These are phyloP conservation scores for Fusarium anguioides DNA, from an alignment of 2,329 filamentous ascomycete species.

Conservation along the genomic window DNA sequence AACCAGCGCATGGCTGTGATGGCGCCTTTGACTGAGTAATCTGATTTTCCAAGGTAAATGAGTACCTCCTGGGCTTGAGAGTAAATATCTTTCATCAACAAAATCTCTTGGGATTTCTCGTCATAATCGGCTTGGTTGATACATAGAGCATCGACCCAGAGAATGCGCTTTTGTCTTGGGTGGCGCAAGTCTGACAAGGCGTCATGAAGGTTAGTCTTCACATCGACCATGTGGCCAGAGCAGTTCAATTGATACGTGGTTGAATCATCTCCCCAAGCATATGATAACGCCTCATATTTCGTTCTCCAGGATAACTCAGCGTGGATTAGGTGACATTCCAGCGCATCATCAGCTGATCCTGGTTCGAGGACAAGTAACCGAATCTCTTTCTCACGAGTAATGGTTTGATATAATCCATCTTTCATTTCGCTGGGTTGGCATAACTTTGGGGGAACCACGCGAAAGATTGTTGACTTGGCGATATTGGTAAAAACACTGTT, in stretches of 20 bases:
- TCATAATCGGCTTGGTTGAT: fast-evolving
- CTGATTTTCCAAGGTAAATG: neutral
- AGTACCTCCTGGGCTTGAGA: fast-evolving
- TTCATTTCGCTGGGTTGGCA: fast-evolving
- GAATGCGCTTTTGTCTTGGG: fast-evolving
- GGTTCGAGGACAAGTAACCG: neutral
- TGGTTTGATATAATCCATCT: fast-evolving
- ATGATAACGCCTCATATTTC: neutral
- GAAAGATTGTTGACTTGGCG: neutral
- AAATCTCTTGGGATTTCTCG: fast-evolving
- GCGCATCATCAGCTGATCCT: fast-evolving
- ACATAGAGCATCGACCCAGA: fast-evolving
- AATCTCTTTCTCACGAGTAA: neutral
- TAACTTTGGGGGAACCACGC: neutral
- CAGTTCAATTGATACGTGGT: fast-evolving
- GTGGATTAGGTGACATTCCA: neutral
- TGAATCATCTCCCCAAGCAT: neutral
- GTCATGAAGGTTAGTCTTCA: fast-evolving
- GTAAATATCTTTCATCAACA: neutral
- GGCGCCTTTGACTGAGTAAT: fast-evolving
- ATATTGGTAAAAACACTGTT: neutral
- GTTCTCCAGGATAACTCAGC: neutral
- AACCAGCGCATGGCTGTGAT: neutral
- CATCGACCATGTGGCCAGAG: fast-evolving
- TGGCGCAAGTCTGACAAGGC: fast-evolving